Percentiles rank a stretch among this genome's conserved stretches.
Evolutionary conservation across 257 asterid species (phyloP).

Genomic region (Scutellaria barbata): DNA sequence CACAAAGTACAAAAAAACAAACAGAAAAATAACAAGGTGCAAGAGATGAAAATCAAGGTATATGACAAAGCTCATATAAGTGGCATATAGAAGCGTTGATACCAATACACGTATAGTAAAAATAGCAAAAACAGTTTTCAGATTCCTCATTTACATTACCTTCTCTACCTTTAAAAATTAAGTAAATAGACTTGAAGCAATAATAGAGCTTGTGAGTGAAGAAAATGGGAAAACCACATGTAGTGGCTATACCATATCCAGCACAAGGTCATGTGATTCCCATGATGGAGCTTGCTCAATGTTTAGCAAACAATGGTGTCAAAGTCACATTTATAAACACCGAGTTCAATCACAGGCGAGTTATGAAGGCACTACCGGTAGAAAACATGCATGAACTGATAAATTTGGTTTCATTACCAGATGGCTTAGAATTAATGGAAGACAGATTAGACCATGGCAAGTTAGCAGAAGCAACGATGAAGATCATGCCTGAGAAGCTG

Average conservation of each 20-base stretch:
- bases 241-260: constrained; percentile 62
- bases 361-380: constrained; percentile 40
- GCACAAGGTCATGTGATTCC: constrained; percentile 87
- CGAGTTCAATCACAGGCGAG: constrained; percentile 53
- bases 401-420: constrained; percentile 55
- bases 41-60: no score
- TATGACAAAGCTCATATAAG: no score
- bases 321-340: constrained; percentile 59
- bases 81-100: no score
- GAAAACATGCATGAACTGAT: constrained; percentile 37
- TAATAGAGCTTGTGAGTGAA: no score
- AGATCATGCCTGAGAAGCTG: constrained; percentile 52
- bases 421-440: constrained; percentile 60
- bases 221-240: constrained; percentile 57
- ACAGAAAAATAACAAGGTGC: no score
- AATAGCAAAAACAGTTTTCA: no score
- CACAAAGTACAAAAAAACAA: no score
- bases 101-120: no score
- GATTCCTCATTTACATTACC: not conserved
- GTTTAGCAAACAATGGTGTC: constrained; percentile 47
- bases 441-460: constrained; percentile 56
- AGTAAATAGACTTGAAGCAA: not conserved
- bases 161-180: not conserved
- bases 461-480: constrained; percentile 33
- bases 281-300: constrained; percentile 56